A percentile compares a stretch with the other conserved stretches of the same genome.
phyloP scores from a whole-genome alignment of 331 rosid species.

The Pyracantha coccinea region DNA sequence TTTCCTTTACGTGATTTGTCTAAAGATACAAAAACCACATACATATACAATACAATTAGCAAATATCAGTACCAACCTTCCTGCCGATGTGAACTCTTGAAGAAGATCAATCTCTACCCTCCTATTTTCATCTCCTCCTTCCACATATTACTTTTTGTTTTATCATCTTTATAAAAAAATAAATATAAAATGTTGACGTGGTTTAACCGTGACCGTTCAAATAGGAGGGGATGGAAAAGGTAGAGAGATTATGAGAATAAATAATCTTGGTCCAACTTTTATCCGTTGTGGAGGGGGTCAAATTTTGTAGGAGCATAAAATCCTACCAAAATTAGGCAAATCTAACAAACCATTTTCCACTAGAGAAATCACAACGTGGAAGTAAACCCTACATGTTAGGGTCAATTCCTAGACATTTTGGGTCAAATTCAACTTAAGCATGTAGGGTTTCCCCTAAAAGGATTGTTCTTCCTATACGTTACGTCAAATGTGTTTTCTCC shows the following conservation, averaged over 20 bases:
- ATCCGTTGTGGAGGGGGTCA: too few relatives aligned
- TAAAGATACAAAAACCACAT: not conserved
- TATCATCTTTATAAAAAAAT: too few relatives aligned
- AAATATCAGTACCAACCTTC: rapidly evolving
- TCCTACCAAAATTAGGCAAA: not conserved
- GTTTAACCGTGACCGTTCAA: too few relatives aligned
- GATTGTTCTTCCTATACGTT: not conserved
- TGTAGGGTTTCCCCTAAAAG: not conserved
- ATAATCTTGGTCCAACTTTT: too few relatives aligned
- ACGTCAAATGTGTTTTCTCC: not conserved
- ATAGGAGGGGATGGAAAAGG: too few relatives aligned
- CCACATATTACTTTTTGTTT: too few relatives aligned
- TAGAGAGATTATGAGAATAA: too few relatives aligned
- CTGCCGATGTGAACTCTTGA: too few relatives aligned
- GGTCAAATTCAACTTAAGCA: not conserved
- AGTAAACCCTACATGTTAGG: not conserved
- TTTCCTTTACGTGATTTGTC: not conserved
- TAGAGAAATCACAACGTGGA: not conserved
- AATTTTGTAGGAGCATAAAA: not conserved
- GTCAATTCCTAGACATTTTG: not conserved
- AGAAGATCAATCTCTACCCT: rapidly evolving
- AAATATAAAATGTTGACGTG: too few relatives aligned
- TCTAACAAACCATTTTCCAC: not conserved
- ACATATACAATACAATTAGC: not conserved
- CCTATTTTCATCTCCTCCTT: too few relatives aligned